Base-by-base conservation (phyloP, 225 moss, liverwort and hornwort genomes). In the Pseudoscleropodium purum region DNA sequence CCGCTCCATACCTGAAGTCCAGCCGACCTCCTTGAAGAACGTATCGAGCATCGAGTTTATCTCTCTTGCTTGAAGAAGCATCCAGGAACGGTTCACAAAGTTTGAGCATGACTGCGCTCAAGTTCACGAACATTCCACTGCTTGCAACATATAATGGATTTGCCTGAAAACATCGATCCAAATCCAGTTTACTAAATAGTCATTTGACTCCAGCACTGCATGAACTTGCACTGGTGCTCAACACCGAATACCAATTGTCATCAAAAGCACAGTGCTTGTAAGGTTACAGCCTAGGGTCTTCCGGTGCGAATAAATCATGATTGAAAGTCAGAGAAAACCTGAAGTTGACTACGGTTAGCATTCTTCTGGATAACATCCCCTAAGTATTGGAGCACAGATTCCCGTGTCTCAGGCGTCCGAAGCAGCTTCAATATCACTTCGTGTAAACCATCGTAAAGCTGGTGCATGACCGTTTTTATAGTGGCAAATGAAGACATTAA, bases 21-120 rank as follows among this genome's bases (percentile, higher is more conserved):
- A 97, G 54, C 14, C 99, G 96, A 87, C 95, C 95, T 89, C 95
- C 96, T 87, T 94, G 94, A 67, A 97, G 94, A 81, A 97, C 96
- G 79, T 97, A 99, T 39, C 96, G 93, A 63, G 91, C 92, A 91
- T 99, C 97, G 84, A 99, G 95, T 92, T 97, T 99, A 86, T 95
- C 95, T 85, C 91, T 97, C 91, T 96, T 97, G 84, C 92, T 92
- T 9, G 86, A 87, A 63, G 94, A 91, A 31, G 95, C 86, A 89
- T 99, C 99, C 89, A 99, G 86, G 74, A 99, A 99, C 69, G 99
- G 99, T 85, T 96, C 97, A 90, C 99, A 97, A 70, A 99, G 97
- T 83, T 89, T 97, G 79, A 99, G 92, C 99, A 99, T 99, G 56
- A 99, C 96, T 83, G 99, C 95, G 91, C 99, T 96, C 84, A 99